Base-by-base conservation (phyloP, 2,329 filamentous ascomycete genomes). In the Ophiostoma sp. region DNA sequence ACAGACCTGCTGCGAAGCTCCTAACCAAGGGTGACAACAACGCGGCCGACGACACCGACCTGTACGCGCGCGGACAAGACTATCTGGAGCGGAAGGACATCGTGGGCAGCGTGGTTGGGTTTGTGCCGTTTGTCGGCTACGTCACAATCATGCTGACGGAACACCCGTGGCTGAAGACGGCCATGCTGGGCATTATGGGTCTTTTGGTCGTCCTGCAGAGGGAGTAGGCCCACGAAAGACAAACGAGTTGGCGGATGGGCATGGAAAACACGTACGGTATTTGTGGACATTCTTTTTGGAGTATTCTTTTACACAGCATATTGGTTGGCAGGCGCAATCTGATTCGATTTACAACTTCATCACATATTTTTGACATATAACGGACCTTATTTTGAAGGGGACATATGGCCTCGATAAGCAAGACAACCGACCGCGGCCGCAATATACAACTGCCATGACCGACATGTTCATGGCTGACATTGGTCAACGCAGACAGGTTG, bases 21-120 rank as follows among this genome's bases (percentile, higher is more conserved):
- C 88, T 99, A 73, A 99, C 96, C 45, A 99, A 99, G 84, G 96
- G 96, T 77, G 96, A 99, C 84, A 99, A 98, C 86, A 99, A 99
- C 81, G 83, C 90, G 8, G 93, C 93, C 57, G 95, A 98, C 82
- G 96, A 99, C 81, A 97, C 94, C 19, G 95, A 98, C 80, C 87
- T 86, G 9, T 79, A 97, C 81, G 95, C 96, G 2, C 85, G 86
- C 52, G 93, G 92, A 22, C 95, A 99, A 83, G 93, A 93, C 80
- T 97, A 93, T 81, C 87, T 99, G 63, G 91, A 92, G 80, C 89
- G 96, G 74, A 88, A 92, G 80, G 95, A 98, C 80, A 95, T 99
- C 72, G 93, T 99, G 73, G 96, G 96, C 63, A 97, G 78, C 69
- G 96, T 98, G 7, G 86, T 96, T 12, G 96, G 89, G 50, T 99